Evolutionary conservation across 805 yeast species (phyloP).

Genomic region (Schwanniomyces yamadae): DNA sequence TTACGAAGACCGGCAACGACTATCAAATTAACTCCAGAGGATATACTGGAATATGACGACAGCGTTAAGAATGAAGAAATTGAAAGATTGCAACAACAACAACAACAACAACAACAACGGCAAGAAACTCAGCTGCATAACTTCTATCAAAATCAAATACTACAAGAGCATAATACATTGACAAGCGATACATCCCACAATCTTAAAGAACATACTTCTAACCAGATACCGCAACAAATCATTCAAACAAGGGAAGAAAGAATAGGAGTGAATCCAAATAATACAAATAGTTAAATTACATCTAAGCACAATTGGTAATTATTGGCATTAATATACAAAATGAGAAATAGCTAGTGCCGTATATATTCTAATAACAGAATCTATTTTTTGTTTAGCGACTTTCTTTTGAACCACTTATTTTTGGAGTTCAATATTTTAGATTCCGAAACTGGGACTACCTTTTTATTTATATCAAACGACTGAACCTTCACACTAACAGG

Average conservation of each 20-base stretch:
- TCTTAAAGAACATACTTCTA: constrained; percentile 55
- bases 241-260: constrained; percentile 18
- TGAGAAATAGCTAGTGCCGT: background rate
- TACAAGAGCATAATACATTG: constrained; percentile 14
- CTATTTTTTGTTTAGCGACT: constrained; percentile 34
- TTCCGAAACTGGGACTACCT: constrained; percentile 38
- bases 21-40: constrained; percentile 66
- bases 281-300: background rate
- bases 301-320: too few species aligned
- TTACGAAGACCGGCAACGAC: constrained; percentile 71
- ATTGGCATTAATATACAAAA: constrained; percentile 5
- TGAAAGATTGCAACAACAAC: constrained; percentile 2
- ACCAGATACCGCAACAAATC: constrained; percentile 3
- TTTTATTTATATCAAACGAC: constrained; percentile 15
- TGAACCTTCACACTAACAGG: constrained; percentile 41
- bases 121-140: constrained; percentile 4
- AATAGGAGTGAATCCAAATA: constrained; percentile 15
- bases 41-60: constrained; percentile 53
- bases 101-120: constrained; percentile 2
- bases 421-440: constrained; percentile 27
- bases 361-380: background rate
- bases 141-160: constrained; percentile 11
- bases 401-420: constrained; percentile 42
- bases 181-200: constrained; percentile 49
- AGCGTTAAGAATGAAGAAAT: constrained; percentile 9